Evolutionary conservation across 1,284 basidiomycete genomes (phyloP).

Genomic region (Exsudoporus floridanus): DNA sequence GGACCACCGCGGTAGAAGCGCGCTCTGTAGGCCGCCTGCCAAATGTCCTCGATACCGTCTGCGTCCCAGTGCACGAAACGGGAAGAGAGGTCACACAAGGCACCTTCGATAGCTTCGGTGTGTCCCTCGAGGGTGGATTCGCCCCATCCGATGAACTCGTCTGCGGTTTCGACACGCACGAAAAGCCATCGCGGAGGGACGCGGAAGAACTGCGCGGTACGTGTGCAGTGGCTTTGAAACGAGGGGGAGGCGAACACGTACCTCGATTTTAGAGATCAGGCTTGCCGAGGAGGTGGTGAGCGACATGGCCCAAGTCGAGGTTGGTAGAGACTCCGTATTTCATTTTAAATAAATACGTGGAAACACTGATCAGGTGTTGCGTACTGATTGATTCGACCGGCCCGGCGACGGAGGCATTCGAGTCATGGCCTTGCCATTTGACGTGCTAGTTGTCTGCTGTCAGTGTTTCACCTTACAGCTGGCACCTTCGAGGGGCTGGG

Average conservation of each 20-base stretch:
- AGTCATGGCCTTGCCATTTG: not conserved
- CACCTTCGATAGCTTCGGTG: conserved; percentile 76
- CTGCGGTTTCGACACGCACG: conserved; percentile 67
- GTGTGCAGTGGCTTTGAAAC: no score
- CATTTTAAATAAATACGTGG: not conserved
- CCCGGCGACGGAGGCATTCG: not conserved
- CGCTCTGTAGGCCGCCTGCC: conserved; percentile 63
- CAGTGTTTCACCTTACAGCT: not conserved
- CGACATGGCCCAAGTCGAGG: conserved; percentile 13
- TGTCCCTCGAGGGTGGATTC: conserved; percentile 69
- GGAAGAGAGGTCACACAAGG: conserved; percentile 58
- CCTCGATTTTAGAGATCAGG: conserved; percentile 26
- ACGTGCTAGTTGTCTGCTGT: no score
- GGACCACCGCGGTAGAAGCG: conserved; percentile 76
- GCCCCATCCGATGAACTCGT: conserved; percentile 71
- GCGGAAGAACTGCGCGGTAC: conserved; percentile 52
- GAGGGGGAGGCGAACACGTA: not conserved
- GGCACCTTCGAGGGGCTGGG: not conserved
- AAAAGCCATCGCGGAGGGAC: conserved; percentile 78
- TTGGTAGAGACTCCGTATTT: not conserved
- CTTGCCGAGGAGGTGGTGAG: conserved; percentile 14
- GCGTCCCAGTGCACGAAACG: conserved; percentile 68
- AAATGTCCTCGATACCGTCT: conserved; percentile 71
- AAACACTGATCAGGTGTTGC: conserved; percentile 1
- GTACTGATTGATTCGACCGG: not conserved